Evolutionary conservation across 176 grass and related monocot genomes (phyloP).

Genomic region (Zea luxurians): DNA sequence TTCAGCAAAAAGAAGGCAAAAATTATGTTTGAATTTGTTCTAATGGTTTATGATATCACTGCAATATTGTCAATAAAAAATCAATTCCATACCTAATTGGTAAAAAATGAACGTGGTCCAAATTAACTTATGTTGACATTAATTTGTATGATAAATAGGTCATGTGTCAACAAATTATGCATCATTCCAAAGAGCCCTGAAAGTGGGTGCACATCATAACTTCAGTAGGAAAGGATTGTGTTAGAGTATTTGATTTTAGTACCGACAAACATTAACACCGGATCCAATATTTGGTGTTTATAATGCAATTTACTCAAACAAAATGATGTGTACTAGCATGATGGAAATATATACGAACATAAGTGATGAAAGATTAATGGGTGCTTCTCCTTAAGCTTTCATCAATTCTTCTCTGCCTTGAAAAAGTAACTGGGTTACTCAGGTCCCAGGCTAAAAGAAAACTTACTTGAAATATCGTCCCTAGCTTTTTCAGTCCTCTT

Average conservation of each 20-base stretch:
- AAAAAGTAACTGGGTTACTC: neutral
- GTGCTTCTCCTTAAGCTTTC: neutral
- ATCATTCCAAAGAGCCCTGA: neutral
- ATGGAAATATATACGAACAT: neutral
- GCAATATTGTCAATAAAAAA: neutral
- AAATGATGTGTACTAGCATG: neutral
- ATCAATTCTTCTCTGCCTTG: neutral
- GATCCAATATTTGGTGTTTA: neutral
- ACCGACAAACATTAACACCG: neutral
- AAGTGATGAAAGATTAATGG: conserved; percentile 16
- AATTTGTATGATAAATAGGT: neutral
- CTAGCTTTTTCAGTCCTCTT: conserved; percentile 79
- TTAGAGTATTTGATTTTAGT: neutral
- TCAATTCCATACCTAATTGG: neutral
- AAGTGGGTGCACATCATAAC: neutral
- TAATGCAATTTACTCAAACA: conserved; percentile 4
- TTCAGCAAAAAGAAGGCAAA: neutral
- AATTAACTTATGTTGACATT: neutral
- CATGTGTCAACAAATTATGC: neutral
- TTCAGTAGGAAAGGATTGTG: neutral
- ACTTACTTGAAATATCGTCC: conserved; percentile 92
- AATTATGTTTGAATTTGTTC: neutral
- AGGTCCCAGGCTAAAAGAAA: neutral
- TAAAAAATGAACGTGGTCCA: neutral
- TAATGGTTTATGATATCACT: neutral